phyloP scores from a whole-genome alignment of 2,329 filamentous ascomycete genomes.

The Aureobasidium sp. region DNA sequence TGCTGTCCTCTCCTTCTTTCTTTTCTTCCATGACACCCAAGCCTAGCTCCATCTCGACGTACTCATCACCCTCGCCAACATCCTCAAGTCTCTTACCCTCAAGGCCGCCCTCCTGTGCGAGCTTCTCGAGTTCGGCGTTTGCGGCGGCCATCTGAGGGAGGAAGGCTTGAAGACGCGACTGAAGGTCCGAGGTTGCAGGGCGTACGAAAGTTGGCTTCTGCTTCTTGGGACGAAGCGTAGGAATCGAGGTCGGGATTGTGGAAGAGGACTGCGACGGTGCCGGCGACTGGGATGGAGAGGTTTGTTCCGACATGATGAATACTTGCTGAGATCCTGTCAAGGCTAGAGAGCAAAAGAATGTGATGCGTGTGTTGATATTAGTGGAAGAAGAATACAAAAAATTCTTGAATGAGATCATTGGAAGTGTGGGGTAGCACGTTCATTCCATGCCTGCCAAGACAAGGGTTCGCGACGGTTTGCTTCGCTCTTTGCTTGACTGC shows the following conservation, averaged over 20 bases:
- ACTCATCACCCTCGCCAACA: slow-evolving; percentile 25
- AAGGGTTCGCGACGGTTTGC: neutral
- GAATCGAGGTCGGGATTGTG: neutral
- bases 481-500: neutral
- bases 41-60: slow-evolving; percentile 31
- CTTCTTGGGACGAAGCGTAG: slow-evolving; percentile 4
- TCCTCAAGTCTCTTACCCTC: slow-evolving; percentile 24
- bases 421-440: neutral
- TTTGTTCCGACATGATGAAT: neutral
- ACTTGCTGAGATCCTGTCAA: neutral
- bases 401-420: slow-evolving; percentile 8
- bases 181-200: slow-evolving; percentile 17
- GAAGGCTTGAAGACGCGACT: slow-evolving; percentile 23
- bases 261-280: neutral
- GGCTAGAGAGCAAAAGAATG: no score
- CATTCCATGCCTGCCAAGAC: neutral
- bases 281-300: neutral
- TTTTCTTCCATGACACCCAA: slow-evolving; percentile 28
- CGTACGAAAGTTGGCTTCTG: slow-evolving; percentile 1
- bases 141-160: slow-evolving; percentile 26
- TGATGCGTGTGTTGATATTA: neutral
- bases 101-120: slow-evolving; percentile 17
- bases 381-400: neutral
- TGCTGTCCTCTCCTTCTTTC: slow-evolving; percentile 13
- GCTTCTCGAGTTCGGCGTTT: slow-evolving; percentile 22